Evolutionary conservation across 495 filamentous ascomycete species (phyloP), one percentile per base, ranked within the genome.

Genomic region (Trypethelium eluteriae): DNA sequence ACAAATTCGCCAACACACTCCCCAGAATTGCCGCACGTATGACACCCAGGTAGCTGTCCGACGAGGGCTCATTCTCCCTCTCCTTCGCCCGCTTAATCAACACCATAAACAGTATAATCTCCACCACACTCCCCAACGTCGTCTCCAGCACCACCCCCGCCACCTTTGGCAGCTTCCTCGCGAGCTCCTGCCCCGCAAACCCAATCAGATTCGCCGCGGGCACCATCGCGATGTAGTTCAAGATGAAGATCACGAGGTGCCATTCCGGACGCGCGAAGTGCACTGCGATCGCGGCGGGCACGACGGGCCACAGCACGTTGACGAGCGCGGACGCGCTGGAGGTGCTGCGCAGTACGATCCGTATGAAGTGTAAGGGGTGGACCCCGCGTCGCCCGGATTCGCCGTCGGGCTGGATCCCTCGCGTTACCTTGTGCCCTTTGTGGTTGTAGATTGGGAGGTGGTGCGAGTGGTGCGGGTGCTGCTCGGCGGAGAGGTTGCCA

Each of bases 171-270:
- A 72, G 39, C 66, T 72, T 94, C 68, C 88, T 82, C 1, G 89
- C 87, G 67, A 96, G 76, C 73, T 95, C 89, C 70, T 90, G 86
- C 5, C 90, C 89, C 5, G 89, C 88, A 72, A 96, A 96, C 0
- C 91, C 91, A 38, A 96, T 81, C 62, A 96, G 75, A 70, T 96
- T 96, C 57, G 92, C 93, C 39, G 88, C 86, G 2, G 92, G 93
- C 3, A 96, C 83, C 88, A 98, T 97, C 62, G 87, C 88, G 44
- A 91, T 81, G 61, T 91, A 91, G 62, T 87, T 88, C 68, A 89
- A 82, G 46, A 84, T 76, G 76, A 91, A 92, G 18, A 90, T 80
- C 78, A 81, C 83, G 6, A 88, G 74, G 68, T 89, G 81, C 70
- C 70, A 72, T 16, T 91, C 82, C 0, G 82, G 82, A 35, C 81